Evolutionary conservation across 2,329 filamentous ascomycete genomes (phyloP).

Genomic region (Pyrenophora teres): DNA sequence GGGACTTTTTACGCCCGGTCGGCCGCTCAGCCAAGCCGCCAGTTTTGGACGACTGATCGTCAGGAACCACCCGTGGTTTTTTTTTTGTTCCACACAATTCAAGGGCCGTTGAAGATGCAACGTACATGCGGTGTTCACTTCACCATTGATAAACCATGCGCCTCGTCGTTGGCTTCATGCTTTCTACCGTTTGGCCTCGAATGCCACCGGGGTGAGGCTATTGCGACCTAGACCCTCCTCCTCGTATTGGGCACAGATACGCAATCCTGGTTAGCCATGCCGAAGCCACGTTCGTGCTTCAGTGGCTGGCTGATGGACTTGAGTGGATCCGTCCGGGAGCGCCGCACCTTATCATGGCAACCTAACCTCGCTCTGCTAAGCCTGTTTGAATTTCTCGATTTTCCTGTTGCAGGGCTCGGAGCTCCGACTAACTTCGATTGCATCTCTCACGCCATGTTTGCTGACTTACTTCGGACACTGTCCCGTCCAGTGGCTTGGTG

Average conservation of each 20-base stretch:
- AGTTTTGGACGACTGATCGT: conserved; percentile 1
- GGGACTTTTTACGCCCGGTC: too few species aligned
- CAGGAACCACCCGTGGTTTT: not conserved
- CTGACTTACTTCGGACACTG: conserved; percentile 6
- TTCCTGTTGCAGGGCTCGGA: conserved; percentile 3
- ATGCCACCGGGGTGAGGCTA: not conserved
- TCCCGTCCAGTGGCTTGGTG: conserved; percentile 10
- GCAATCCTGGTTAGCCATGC: conserved; percentile 3
- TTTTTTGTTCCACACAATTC: not conserved
- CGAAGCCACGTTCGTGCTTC: conserved; percentile 7
- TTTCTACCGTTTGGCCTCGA: not conserved
- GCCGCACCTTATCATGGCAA: conserved; percentile 11
- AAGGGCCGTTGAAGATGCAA: not conserved
- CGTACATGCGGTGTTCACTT: not conserved
- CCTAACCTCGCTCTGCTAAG: conserved; percentile 9
- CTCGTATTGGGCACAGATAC: conserved; percentile 1
- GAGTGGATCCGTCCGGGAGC: conserved; percentile 3
- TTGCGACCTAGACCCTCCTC: not conserved
- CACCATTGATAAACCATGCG: not conserved
- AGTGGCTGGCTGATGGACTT: conserved; percentile 8
- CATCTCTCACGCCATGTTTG: not conserved
- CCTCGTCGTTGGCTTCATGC: too few species aligned
- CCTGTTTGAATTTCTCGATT: conserved; percentile 4
- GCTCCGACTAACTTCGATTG: conserved; percentile 2
- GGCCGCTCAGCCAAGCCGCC: not conserved